Base-by-base conservation (phyloP, 1,139 yeast species). In the Pichia sp. region DNA sequence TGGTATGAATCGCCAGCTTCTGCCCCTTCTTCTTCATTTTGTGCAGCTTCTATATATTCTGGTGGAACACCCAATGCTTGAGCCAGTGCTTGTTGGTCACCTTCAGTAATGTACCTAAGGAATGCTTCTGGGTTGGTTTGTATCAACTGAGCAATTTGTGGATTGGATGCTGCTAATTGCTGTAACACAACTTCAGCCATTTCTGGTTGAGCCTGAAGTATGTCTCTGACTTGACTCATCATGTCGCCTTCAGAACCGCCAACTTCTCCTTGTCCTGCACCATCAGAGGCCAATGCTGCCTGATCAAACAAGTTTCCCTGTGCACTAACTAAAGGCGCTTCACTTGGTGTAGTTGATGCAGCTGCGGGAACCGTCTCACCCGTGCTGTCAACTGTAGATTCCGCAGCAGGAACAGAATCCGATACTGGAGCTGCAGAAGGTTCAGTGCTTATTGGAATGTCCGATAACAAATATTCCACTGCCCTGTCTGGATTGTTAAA, bases 401-500 rank as follows among this genome's bases (percentile, higher is more conserved):
- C 51, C 5, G 29, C 53, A 38, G 45, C 49, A 4, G 61, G 46
- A 6, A 29, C 30, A 8, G 54, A 49, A 29, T 56, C 64, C 30
- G 69, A 64, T 8, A 70, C 70, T 4, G 75, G 66, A 7, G 68
- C 68, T 47, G 67, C 64, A 15, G 65, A 62, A 3, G 69, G 67
- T 13, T 65, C 65, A 45, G 69, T 59, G 5, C 61, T 11, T 47
- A 23, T 41, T 47, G 54, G 98, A 53, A 93, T 83, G 4, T 98
- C 98, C 45, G 92, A 89, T 63, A 93, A 75, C 56, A 93, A 77
- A 70, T 93, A 92, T 69, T 95, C 99, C 6, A 92, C 98, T 0
- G 99, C 99, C 66, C 99, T 84, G 68, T 93, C 98, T 30, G 99
- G 99, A 72, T 93, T 92, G 72, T 93, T 93, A 73, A 85, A 93